These are phyloP conservation scores for Nidula microcarpa DNA, from an alignment of 768 basidiomycete genomes.

Conservation along the genomic window DNA sequence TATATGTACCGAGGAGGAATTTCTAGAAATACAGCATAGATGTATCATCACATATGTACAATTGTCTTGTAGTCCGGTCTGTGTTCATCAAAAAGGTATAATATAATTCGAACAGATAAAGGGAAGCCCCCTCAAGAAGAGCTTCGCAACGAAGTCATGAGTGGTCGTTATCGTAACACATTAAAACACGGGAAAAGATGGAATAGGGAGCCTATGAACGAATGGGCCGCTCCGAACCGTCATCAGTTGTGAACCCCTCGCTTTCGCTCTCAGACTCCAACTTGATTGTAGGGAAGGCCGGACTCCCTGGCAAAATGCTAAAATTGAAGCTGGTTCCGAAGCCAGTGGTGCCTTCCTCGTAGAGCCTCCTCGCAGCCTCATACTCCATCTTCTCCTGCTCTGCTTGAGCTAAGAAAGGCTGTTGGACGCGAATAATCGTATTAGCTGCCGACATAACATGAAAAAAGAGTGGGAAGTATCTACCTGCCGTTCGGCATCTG, in stretches of 20 bases:
- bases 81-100: conserved; percentile 18
- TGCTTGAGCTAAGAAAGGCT: conserved; percentile 93
- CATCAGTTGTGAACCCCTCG: conserved; percentile 57
- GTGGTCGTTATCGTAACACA: conserved; percentile 27
- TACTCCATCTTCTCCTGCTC: conserved; percentile 96
- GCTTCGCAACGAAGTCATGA: conserved; percentile 14
- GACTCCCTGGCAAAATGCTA: conserved; percentile 72
- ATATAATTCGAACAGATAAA: conserved; percentile 16
- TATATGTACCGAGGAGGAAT: conserved; percentile 5
- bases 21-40: conserved; percentile 34
- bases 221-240: conserved; percentile 32
- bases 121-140: conserved; percentile 4
- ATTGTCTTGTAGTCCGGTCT: conserved; percentile 5
- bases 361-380: conserved; percentile 78
- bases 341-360: conserved; percentile 77
- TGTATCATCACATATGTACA: conserved; percentile 17
- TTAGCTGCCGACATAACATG: too few species aligned
- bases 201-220: conserved; percentile 21
- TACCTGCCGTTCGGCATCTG: conserved; percentile 91
- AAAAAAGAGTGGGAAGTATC: conserved; percentile 11
- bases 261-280: conserved; percentile 70
- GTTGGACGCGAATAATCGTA: conserved; percentile 11
- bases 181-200: conserved; percentile 10
- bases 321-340: conserved; percentile 78
- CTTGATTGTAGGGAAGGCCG: conserved; percentile 58